Base-by-base conservation (phyloP, 1,284 basidiomycete species). In the Mycosarcoma maydis region DNA sequence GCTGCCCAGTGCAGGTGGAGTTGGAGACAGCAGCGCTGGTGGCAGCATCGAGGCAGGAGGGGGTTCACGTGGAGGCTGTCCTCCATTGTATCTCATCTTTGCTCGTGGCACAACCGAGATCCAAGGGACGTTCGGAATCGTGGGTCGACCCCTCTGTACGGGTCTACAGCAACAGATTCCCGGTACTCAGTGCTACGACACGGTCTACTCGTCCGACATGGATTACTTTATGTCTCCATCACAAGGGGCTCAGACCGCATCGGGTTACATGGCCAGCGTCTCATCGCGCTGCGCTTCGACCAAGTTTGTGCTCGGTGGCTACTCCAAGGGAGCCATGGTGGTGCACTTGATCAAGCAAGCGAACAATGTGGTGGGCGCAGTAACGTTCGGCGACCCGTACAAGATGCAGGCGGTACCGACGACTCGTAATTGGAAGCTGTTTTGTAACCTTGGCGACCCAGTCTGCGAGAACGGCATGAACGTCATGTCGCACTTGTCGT, bases 81-180 rank as follows among this genome's bases (percentile, higher is more conserved):
- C 65, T 3, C 49, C 58, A 0, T 43, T 68, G 11, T 42, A 68
- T n/a, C 58, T 68, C 17, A 56, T 68, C 48, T 68, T 53, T 11
- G 65, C 65, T 2, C 58, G 65, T 4, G 65, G 65, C 2, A 61
- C 65, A 3, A 39, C 42, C 16, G 65, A 68, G 26, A 17, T 68
- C 3, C 65, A 68, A 50, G 58, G 54, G n/a, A 68, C 65, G 0
- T 37, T 68, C 10, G 65, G 65, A 23, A 52, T 68, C n/a, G 65
- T 68, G 26, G 65, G 65, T 4, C 24, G 30, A 6, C 65, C 65
- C 0, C 58, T 68, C 41, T 68, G 65, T 42, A 42, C 17, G 10
- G 49, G 34, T 6, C 45, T 68, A 0, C 34, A 68, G 26, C 26
- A 39, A 3, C 33, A 43, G 13, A 11, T 68, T 14, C 41, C 53